Base-by-base conservation (phyloP, 192 early-diverging fungal genomes). In the Phycomyces nitens region DNA sequence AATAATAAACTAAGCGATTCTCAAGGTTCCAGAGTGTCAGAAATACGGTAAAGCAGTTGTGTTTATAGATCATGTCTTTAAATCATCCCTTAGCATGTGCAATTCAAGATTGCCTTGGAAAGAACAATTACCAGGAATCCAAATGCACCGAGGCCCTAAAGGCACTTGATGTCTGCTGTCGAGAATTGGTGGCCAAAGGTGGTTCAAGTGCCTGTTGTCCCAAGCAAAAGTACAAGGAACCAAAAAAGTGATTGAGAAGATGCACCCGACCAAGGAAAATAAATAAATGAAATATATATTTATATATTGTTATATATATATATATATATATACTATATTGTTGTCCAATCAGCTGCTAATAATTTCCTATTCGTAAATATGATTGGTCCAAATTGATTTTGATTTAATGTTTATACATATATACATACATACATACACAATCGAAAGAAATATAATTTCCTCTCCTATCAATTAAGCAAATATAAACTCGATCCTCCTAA, bases 81-180 rank as follows among this genome's bases (percentile, higher is more conserved):
- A n/a, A n/a, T n/a, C n/a, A n/a, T n/a, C n/a, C n/a, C 24, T 53
- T 34, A 68, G 82, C 82, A 10, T 84, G 82, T 53, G 79, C 77
- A 15, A 84, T 84, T 58, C 82, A 84, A 61, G 60, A 77, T n/a
- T 84, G 82, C 29, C 62, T 84, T 10, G 56, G 68, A 67, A 74
- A 72, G 26, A 80, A 79, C 44, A 58, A 77, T 43, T 84, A 76
- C 24, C 82, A 84, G 62, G 82, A 84, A 58, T 24, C 49, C 10
- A 71, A 70, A 38, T 84, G 82, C 43, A 64, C 59, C 55, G 55
- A 70, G 6, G 67, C 65, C 12, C 70, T 84, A 2, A 58, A 77
- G 22, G 56, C 75, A 41, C 60, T 84, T 16, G 24, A 65, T 40
- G 27, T 71, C 43, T 84, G 82, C 44, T 84, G 82, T 61, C 74